Conservation (phyloP, 2,329 filamentous ascomycete genomes). For the Hymenoscyphus infarciens region DNA sequence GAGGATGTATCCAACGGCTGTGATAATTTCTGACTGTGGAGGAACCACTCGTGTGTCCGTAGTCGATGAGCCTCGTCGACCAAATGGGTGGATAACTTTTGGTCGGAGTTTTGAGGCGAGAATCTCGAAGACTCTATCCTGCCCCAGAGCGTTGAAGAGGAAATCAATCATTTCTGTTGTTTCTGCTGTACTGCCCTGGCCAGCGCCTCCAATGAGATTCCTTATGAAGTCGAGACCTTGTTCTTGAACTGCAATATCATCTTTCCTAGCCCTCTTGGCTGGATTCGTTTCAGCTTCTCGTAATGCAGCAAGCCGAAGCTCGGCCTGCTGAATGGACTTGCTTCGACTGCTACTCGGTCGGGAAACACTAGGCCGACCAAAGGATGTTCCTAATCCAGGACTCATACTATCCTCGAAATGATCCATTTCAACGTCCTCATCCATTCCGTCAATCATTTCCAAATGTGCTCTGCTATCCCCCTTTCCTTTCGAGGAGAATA, state of each 20-base stretch:
- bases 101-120: conserved; percentile 73
- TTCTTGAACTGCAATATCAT: conserved; percentile 84
- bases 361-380: conserved; percentile 22
- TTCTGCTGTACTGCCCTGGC: conserved; percentile 48
- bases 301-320: conserved; percentile 47
- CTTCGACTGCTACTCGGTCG: conserved; percentile 31
- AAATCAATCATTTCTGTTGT: conserved; percentile 78
- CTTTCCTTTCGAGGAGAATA: conserved; percentile 39
- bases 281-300: conserved; percentile 67
- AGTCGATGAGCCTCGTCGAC: conserved; percentile 39
- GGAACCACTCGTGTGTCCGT: conserved; percentile 51
- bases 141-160: conserved; percentile 70
- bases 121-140: conserved; percentile 76
- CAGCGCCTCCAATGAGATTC: conserved; percentile 71
- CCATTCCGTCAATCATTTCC: conserved; percentile 41
- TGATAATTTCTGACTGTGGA: conserved; percentile 66
- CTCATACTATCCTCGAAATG: conserved; percentile 41
- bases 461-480: conserved; percentile 18
- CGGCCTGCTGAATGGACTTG: conserved; percentile 45
- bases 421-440: conserved; percentile 58
- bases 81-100: conserved; percentile 52
- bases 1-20: conserved; percentile 75
- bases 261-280: conserved; percentile 63
- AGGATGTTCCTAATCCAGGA: conserved; percentile 23
- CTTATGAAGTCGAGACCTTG: conserved; percentile 86